A percentile compares a stretch with the other conserved stretches of the same genome.
Conservation (phyloP, 257 asterid genomes). For the Forsythia viridissima region DNA sequence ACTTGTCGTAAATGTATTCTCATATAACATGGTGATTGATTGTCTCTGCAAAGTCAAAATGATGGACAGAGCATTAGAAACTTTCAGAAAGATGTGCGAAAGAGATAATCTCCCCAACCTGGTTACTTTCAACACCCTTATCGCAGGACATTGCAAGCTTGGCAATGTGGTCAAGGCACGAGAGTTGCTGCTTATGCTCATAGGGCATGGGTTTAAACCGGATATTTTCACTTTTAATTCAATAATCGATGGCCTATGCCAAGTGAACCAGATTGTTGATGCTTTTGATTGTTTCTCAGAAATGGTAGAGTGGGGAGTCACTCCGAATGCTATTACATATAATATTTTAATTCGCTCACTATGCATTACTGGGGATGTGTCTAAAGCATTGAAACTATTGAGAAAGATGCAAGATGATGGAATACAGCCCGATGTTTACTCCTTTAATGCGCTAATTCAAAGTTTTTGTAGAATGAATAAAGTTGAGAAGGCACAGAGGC, state of each 20-base stretch:
- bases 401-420: conserved; percentile 77
- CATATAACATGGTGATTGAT: conserved; percentile 74
- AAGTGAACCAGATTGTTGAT: conserved; percentile 49
- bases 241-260: conserved; percentile 77
- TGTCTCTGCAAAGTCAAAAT: conserved; percentile 77
- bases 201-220: conserved; percentile 60
- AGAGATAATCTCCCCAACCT: conserved; percentile 60
- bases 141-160: conserved; percentile 65
- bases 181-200: conserved; percentile 54
- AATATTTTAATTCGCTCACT: conserved; percentile 69
- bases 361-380: conserved; percentile 62
- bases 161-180: conserved; percentile 52
- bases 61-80: conserved; percentile 57
- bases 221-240: conserved; percentile 78
- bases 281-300: conserved; percentile 77
- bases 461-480: conserved; percentile 57
- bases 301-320: conserved; percentile 80
- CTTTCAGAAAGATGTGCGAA: conserved; percentile 54
- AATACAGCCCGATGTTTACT: conserved; percentile 58
- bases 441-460: conserved; percentile 72
- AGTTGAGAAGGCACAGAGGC: conserved; percentile 69
- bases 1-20: conserved; percentile 47
- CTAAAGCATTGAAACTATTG: conserved; percentile 55
- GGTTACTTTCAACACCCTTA: conserved; percentile 74
- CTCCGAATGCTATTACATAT: conserved; percentile 62